A percentile compares a stretch with the other conserved stretches of the same genome.
phyloP scores from a whole-genome alignment of 306 rosid species.

The Delonix regia region DNA sequence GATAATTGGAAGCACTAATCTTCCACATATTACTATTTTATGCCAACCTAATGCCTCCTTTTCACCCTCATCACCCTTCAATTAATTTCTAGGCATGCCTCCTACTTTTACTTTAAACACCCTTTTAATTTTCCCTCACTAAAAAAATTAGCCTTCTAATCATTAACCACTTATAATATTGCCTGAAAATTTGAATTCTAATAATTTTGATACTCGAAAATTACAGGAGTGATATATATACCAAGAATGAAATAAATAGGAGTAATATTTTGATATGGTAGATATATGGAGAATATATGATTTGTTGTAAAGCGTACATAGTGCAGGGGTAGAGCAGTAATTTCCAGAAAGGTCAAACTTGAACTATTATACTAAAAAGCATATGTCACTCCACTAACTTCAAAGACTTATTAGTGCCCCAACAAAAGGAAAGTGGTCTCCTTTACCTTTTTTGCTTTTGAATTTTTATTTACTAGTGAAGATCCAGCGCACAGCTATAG shows the following conservation, averaged over 20 bases:
- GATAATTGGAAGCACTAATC: slow-evolving; percentile 55
- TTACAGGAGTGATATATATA: no score
- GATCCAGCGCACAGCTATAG: slow-evolving; percentile 1
- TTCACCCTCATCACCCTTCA: slow-evolving; percentile 31
- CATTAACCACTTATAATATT: no score
- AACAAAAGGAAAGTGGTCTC: slow-evolving; percentile 60
- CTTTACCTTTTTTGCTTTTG: slow-evolving; percentile 43
- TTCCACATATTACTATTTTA: slow-evolving; percentile 49
- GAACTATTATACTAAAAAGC: slow-evolving; percentile 23
- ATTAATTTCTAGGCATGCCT: slow-evolving; percentile 38
- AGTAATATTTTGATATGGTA: neutral
- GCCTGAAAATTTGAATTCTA: no score
- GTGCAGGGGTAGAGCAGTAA: slow-evolving; percentile 36
- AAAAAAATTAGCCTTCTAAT: neutral
- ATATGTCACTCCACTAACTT: slow-evolving; percentile 46
- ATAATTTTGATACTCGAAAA: no score
- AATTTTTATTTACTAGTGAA: slow-evolving; percentile 22
- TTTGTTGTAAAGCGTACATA: neutral
- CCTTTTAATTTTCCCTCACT: neutral
- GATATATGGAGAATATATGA: neutral
- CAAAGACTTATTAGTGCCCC: slow-evolving; percentile 48
- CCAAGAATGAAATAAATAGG: neutral
- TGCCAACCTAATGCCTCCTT: slow-evolving; percentile 45
- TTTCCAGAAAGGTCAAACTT: slow-evolving; percentile 34
- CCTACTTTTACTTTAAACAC: slow-evolving; percentile 36